Evolutionary conservation across 83 land plant species (phyloP).

Genomic region (Picea engelmannii): DNA sequence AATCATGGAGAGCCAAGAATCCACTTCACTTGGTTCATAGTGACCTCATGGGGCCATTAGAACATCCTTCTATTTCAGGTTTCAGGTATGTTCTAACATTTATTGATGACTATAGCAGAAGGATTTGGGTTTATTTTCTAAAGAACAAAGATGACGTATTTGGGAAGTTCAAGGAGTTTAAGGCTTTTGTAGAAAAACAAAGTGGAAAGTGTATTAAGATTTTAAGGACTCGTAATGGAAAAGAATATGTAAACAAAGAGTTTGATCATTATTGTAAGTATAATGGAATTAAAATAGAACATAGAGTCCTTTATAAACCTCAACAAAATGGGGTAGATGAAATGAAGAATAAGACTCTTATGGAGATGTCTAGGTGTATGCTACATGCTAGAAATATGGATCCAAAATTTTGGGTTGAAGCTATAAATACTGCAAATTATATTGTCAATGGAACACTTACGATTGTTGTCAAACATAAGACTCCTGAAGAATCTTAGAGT

Average conservation of each 20-base stretch:
- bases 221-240: not conserved
- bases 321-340: constrained; percentile 26
- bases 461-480: not conserved
- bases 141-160: not conserved
- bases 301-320: not conserved
- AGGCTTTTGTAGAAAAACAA: not conserved
- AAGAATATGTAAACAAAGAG: not conserved
- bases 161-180: not conserved
- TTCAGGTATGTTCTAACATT: not conserved
- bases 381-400: constrained; percentile 1
- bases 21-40: not conserved
- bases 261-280: not conserved
- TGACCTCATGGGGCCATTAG: not conserved
- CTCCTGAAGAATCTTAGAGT: not conserved
- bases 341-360: constrained; percentile 15
- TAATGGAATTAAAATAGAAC: not conserved
- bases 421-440: not conserved
- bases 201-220: not conserved
- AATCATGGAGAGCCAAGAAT: not conserved
- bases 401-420: constrained; percentile 6
- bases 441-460: not conserved
- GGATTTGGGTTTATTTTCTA: not conserved
- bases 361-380: constrained; percentile 11
- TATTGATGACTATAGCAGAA: not conserved
- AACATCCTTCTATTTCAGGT: not conserved